A percentile compares a stretch with the other conserved stretches of the same genome.
These are phyloP conservation scores for Salix exigua DNA, from an alignment of 345 rosid species.

Conservation along the genomic window DNA sequence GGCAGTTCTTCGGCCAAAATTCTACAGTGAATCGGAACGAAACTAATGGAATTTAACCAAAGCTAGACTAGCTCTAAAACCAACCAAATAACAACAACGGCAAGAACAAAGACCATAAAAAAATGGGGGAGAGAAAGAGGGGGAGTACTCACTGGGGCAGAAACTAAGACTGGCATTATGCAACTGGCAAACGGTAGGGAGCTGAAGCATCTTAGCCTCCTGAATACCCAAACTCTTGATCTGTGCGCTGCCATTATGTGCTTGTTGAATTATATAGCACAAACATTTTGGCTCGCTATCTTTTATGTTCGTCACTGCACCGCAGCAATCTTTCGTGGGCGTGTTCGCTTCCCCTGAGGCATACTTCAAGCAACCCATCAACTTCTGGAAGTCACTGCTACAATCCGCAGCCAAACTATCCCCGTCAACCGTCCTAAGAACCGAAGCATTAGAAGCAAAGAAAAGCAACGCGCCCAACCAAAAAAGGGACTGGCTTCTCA, in stretches of 20 bases:
- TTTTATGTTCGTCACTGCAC: slow-evolving; percentile 43
- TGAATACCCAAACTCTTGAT: slow-evolving; percentile 67
- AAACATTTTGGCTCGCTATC: slow-evolving; percentile 70
- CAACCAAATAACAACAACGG: background rate
- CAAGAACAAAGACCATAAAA: background rate
- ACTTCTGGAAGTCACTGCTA: slow-evolving; percentile 41
- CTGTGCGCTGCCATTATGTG: slow-evolving; percentile 40
- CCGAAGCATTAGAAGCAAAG: slow-evolving; percentile 13
- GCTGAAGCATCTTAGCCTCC: slow-evolving; percentile 61
- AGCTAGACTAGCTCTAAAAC: background rate
- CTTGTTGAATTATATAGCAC: slow-evolving; percentile 66
- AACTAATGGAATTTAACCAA: background rate
- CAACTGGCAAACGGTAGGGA: slow-evolving; percentile 72
- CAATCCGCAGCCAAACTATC: slow-evolving; percentile 30
- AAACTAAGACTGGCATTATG: slow-evolving; percentile 54
- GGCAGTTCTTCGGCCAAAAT: background rate
- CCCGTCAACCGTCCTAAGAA: slow-evolving; percentile 7
- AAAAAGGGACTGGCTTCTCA: background rate
- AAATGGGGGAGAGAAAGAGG: background rate
- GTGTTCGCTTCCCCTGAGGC: slow-evolving; percentile 53
- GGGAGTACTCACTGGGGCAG: slow-evolving; percentile 57
- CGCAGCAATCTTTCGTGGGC: slow-evolving; percentile 68
- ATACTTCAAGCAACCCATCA: slow-evolving; percentile 54
- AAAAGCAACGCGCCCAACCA: background rate
- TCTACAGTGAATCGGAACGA: background rate